Base-by-base conservation (phyloP, 495 filamentous ascomycete species). In the Neurospora tetrasperma region DNA sequence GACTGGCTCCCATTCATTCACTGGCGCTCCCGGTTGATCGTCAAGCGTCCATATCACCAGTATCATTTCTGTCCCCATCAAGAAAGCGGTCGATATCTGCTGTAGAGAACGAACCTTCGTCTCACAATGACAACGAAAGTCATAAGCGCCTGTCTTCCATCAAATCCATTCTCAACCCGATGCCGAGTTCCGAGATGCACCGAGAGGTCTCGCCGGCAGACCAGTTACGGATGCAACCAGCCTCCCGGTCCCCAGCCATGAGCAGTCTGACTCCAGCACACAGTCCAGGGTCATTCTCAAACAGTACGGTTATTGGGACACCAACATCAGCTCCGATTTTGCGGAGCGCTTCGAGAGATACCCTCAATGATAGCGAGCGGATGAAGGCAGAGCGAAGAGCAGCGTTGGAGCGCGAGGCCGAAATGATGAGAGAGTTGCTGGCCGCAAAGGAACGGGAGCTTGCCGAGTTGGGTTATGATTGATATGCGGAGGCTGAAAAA, bases 361-460 rank as follows among this genome's bases (percentile, higher is more conserved):
- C 83, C 71, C 78, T 85, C 18, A 84, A 80, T 12, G 86, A 89
- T 7, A 78, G 84, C 35, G 90, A 91, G 18, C 82, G 81, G 44
- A 78, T 82, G n/a, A 87, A 87, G 70, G 84, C 86, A 10, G 91
- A 93, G 70, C 85, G 89, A 70, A 85, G 91, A 41, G 88, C 88
- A 27, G 85, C 89, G 73, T 82, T 96, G 70, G 87, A 91, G 78
- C 85, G 89, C 4, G 93, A 97, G 80, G 88, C 90, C 0, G 91
- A 95, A 77, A 83, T 85, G 72, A 94, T 96, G 88, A 87, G 92
- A 41, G 89, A 92, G 76, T 83, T 90, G 77, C 82, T 97, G 43
- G 86, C 87, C 23, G 89, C 88, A 31, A 95, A 93, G 78, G 93
- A 97, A 80, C 86, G 89, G 70, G 93, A 96, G 72, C 80, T 96